Conservation (phyloP, 805 yeast species). For the Pichia deserticola region DNA sequence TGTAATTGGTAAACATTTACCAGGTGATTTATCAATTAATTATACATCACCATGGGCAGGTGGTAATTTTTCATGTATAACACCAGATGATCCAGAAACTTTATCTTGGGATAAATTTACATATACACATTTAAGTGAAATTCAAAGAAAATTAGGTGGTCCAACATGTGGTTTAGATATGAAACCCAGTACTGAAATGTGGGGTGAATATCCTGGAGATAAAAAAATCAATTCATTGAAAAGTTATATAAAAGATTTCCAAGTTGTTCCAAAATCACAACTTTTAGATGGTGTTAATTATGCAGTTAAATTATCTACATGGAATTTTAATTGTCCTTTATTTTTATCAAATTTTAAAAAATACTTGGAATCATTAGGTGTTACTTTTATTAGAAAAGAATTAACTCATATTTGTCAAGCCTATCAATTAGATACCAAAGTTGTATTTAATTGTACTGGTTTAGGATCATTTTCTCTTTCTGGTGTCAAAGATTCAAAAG, state of each 20-base stretch:
- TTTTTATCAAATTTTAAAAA: constrained; percentile 42
- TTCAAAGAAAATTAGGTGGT: constrained; percentile 45
- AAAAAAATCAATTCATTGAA: constrained; percentile 41
- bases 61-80: constrained; percentile 53
- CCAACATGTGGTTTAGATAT: constrained; percentile 46
- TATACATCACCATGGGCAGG: constrained; percentile 84
- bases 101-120: constrained; percentile 50
- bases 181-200: constrained; percentile 50
- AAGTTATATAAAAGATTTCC: constrained; percentile 43
- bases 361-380: constrained; percentile 42
- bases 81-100: constrained; percentile 48
- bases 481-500: constrained; percentile 54
- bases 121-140: constrained; percentile 37
- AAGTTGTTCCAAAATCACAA: constrained; percentile 28
- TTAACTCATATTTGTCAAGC: constrained; percentile 54
- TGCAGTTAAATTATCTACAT: constrained; percentile 52
- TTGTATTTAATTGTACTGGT: constrained; percentile 73
- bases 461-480: constrained; percentile 56
- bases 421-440: constrained; percentile 30
- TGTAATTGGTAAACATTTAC: constrained; percentile 57
- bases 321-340: constrained; percentile 68
- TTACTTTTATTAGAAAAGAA: constrained; percentile 39
- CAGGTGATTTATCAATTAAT: constrained; percentile 69
- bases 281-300: constrained; percentile 46
- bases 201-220: constrained; percentile 43